phyloP scores from a whole-genome alignment of 495 filamentous ascomycete species.

The Xanthoparmelia taractica region DNA sequence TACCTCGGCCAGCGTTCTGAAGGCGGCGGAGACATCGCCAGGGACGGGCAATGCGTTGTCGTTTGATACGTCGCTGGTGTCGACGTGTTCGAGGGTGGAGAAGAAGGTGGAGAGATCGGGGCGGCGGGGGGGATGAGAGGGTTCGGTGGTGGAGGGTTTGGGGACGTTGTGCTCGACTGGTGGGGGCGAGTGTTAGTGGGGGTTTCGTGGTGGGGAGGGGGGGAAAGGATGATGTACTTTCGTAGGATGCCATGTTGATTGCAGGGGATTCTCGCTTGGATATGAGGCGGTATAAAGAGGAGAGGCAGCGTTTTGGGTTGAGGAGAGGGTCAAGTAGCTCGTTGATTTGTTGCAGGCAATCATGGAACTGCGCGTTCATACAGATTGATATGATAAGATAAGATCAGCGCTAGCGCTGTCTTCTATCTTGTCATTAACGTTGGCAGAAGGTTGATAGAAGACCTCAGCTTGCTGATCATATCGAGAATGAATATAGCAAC shows the following conservation, averaged over 20 bases:
- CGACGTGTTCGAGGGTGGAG: constrained; percentile 60
- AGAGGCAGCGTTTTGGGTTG: not conserved
- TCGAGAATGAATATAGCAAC: no score
- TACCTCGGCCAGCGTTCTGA: constrained; percentile 53
- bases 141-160: constrained; percentile 32
- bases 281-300: not conserved
- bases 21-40: constrained; percentile 58
- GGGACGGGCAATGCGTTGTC: constrained; percentile 64
- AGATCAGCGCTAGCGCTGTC: not conserved
- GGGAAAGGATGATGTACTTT: constrained; percentile 35
- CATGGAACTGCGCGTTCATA: constrained; percentile 1
- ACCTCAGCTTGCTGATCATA: not conserved
- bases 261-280: not conserved
- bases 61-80: constrained; percentile 44
- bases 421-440: no score
- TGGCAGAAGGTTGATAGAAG: no score
- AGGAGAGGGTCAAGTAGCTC: not conserved
- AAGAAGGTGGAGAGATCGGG: constrained; percentile 88
- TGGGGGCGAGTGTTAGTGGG: constrained; percentile 5
- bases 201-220: not conserved
- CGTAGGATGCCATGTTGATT: constrained; percentile 48
- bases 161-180: constrained; percentile 79
- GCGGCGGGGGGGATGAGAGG: constrained; percentile 47
- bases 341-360: constrained; percentile 1
- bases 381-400: not conserved